Conservation (phyloP, 2,329 filamentous ascomycete genomes). For the Fusarium sp. region DNA sequence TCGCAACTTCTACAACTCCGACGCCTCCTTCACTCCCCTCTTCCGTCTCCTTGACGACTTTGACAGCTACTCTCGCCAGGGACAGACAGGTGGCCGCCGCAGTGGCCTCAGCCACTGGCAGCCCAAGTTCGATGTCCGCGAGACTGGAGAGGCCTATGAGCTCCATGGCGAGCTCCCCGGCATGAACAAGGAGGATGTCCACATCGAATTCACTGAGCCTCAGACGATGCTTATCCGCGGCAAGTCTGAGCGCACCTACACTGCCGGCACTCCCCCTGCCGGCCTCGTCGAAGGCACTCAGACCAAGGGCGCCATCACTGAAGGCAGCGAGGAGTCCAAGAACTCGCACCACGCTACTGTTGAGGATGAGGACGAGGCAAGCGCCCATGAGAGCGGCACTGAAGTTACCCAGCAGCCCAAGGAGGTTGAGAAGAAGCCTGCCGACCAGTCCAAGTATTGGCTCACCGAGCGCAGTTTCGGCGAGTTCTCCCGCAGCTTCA, state of each 20-base stretch:
- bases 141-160: constrained; percentile 78
- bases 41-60: constrained; percentile 77
- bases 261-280: constrained; percentile 66
- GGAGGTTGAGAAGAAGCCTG: constrained; percentile 52
- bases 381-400: constrained; percentile 40
- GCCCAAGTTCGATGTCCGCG: constrained; percentile 84
- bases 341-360: constrained; percentile 73
- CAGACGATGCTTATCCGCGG: constrained; percentile 82
- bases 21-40: constrained; percentile 70
- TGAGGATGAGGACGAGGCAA: constrained; percentile 67
- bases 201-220: constrained; percentile 83
- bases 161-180: constrained; percentile 86
- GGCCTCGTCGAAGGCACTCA: constrained; percentile 63
- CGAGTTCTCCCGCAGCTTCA: constrained; percentile 78
- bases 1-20: constrained; percentile 64
- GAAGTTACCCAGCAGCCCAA: constrained; percentile 45
- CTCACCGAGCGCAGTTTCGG: constrained; percentile 75
- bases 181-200: constrained; percentile 79
- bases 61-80: constrained; percentile 67
- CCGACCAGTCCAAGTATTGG: constrained; percentile 76
- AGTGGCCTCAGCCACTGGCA: constrained; percentile 70
- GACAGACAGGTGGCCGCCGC: constrained; percentile 45
- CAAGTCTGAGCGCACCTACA: constrained; percentile 75
- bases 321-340: constrained; percentile 56
- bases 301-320: constrained; percentile 58